Conservation (phyloP, 768 basidiomycete species). For the Naganishia friedmannii region DNA sequence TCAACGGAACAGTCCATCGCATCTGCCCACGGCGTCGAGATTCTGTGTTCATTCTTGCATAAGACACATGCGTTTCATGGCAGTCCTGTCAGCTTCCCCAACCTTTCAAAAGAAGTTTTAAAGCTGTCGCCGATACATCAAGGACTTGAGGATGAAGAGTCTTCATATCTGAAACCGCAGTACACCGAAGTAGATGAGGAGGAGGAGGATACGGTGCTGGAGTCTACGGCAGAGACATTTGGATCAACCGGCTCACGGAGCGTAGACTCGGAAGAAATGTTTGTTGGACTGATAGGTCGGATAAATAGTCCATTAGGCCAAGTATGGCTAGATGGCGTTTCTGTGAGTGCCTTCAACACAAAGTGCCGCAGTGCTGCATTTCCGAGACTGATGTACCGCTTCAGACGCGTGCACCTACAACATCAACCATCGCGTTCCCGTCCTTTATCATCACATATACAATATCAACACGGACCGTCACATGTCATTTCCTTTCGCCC, state of each 20-base stretch:
- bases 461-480: slow-evolving; percentile 37
- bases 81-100: slow-evolving; percentile 35
- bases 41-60: slow-evolving; percentile 43
- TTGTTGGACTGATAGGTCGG: slow-evolving; percentile 33
- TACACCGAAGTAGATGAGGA: not conserved
- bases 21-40: slow-evolving; percentile 39
- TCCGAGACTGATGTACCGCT: slow-evolving; percentile 12
- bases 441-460: slow-evolving; percentile 46
- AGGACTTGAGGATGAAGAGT: slow-evolving; percentile 10
- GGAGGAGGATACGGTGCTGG: slow-evolving; percentile 6
- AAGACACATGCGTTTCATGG: slow-evolving; percentile 38
- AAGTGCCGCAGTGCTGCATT: not conserved
- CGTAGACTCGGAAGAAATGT: slow-evolving; percentile 10
- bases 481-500: slow-evolving; percentile 21
- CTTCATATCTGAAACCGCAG: slow-evolving; percentile 37
- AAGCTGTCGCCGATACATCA: slow-evolving; percentile 2
- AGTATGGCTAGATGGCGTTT: slow-evolving; percentile 50
- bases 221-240: slow-evolving; percentile 16
- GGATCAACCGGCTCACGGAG: not conserved
- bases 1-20: slow-evolving; percentile 37
- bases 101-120: slow-evolving; percentile 22
- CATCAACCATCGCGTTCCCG: slow-evolving; percentile 43
- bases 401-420: slow-evolving; percentile 38
- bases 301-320: slow-evolving; percentile 37
- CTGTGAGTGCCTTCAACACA: slow-evolving; percentile 35